Evolutionary conservation across 768 basidiomycete species (phyloP), one percentile per base, ranked within the genome.

Genomic region (Leucogyrophana mollusca): DNA sequence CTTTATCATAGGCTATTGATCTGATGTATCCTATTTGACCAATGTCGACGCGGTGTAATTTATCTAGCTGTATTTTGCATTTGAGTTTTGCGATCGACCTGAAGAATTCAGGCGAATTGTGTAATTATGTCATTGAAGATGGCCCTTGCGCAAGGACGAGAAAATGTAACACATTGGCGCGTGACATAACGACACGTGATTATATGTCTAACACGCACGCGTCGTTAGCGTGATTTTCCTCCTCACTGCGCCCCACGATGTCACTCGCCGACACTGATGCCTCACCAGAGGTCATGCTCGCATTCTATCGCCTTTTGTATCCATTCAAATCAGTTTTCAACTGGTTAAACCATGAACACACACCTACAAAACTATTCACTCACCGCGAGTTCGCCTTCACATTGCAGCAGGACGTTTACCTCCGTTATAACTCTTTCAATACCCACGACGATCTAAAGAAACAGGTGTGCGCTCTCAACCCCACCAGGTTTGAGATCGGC

Each of bases 361-460:
- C 76, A 45, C 80, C 94, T 1, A 78, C 84, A 10, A 82, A 80
- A 50, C 80, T 90, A 40, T 98, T 91, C 64, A 92, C 90, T 3
- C 84, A 97, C 59, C 86, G 96, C 61, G 96, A 99, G 65, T 95
- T 97, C 62, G 85, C 96, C 17, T 94, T 95, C 66, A 97, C 94
- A 3, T 80, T 98, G 17, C 78, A 78, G 24, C 88, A 87, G 36
- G 95, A 97, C 54, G 83, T 90, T 10, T 98, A 98, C 67, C 73
- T 98, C 24, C 89, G 96, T 13, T 98, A 97, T 72, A 87, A 96
- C 65, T 95, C 90, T 2, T 99, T 96, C 65, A 73, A 70, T 25
- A 83, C 78, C 27, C 77, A 76, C 3, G 93, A 96, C 2, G 96
- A 98, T 43, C 81, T 98, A 60, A 95, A 96, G 69, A 88, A 88